phyloP scores from a whole-genome alignment of 768 basidiomycete genomes.

The Phaffia tasmanica region DNA sequence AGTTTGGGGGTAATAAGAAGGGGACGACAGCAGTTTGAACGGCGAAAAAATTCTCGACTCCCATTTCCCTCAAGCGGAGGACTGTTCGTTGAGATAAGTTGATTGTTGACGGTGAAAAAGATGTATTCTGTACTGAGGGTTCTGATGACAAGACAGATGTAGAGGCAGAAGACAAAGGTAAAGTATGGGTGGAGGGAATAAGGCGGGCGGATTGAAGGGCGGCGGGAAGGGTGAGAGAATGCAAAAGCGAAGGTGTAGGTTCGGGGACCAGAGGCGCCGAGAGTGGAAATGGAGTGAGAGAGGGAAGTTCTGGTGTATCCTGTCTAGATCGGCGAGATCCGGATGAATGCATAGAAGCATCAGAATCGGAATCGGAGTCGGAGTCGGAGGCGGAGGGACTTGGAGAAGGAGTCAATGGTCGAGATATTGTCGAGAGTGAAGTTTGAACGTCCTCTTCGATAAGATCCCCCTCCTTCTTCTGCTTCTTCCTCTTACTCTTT shows the following conservation, averaged over 20 bases:
- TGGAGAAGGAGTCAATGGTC: slow-evolving; percentile 19
- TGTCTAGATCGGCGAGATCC: neutral
- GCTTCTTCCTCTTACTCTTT: slow-evolving; percentile 3
- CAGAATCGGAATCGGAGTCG: slow-evolving; percentile 37
- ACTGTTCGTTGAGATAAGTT: slow-evolving; percentile 12
- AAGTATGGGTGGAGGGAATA: slow-evolving; percentile 16
- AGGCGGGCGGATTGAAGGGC: slow-evolving; percentile 15
- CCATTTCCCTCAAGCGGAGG: neutral
- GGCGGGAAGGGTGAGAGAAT: slow-evolving; percentile 21
- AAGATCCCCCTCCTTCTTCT: slow-evolving; percentile 22
- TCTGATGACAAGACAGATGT: neutral
- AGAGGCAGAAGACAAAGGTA: neutral
- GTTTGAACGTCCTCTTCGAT: slow-evolving; percentile 28
- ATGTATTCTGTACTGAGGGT: slow-evolving; percentile 39
- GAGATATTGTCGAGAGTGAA: slow-evolving; percentile 21
- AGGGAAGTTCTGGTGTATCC: neutral
- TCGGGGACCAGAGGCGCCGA: slow-evolving; percentile 10
- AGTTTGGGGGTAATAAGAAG: slow-evolving; percentile 50
- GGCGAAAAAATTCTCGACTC: slow-evolving; percentile 35
- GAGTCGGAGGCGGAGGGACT: slow-evolving; percentile 9
- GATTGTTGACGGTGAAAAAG: neutral
- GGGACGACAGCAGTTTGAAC: slow-evolving; percentile 85
- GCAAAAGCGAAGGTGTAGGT: slow-evolving; percentile 17
- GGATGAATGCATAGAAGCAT: slow-evolving; percentile 37
- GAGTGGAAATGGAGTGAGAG: slow-evolving; percentile 18